Evolutionary conservation across 768 basidiomycete species (phyloP), one percentile per base, ranked within the genome.

Genomic region (Calocybe gangraenosa): DNA sequence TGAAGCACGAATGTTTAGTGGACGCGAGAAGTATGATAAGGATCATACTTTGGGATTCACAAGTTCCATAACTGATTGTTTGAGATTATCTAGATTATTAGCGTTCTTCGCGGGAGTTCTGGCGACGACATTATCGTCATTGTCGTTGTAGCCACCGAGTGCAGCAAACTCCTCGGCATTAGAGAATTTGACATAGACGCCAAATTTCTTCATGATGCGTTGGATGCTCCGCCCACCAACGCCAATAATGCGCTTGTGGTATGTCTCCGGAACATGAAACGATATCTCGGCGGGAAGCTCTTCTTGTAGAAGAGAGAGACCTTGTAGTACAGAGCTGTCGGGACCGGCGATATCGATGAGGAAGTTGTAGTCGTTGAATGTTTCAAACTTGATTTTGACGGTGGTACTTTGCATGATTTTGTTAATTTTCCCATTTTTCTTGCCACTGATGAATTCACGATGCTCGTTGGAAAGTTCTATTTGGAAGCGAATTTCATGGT

Each of bases 401-500:
- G 88, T 90, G 22, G 94, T 88, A 10, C 84, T 86, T 65, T 97
- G 93, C 92, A 97, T 97, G 63, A 98, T 96, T 72, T 97, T 98
- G 74, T 97, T 97, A 65, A 97, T 92, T 69, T 99, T 99, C 47
- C 95, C 95, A 58, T 98, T 97, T 76, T 98, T 97, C 75, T 99
- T 99, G 35, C 95, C 95, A 46, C 88, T 90, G 65, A 99, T 96
- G 68, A 98, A 99, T 56, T 99, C 95, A 48, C 94, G 84, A 55
- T 98, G 94, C 63, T 99, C 96, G 63, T 95, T 95, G 34, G 93
- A 87, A 4, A 97, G 79, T 66, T 99, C 96, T 44, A 97, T 92
- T 66, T 97, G 94, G 71, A 98, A 97, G 39, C 92, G 87, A 52
- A 98, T 92, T 68, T 99, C 95, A 59, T 94, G 93, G 56, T 96